phyloP scores from a whole-genome alignment of 2,329 filamentous ascomycete species.

The Fusarium zealandicum region DNA sequence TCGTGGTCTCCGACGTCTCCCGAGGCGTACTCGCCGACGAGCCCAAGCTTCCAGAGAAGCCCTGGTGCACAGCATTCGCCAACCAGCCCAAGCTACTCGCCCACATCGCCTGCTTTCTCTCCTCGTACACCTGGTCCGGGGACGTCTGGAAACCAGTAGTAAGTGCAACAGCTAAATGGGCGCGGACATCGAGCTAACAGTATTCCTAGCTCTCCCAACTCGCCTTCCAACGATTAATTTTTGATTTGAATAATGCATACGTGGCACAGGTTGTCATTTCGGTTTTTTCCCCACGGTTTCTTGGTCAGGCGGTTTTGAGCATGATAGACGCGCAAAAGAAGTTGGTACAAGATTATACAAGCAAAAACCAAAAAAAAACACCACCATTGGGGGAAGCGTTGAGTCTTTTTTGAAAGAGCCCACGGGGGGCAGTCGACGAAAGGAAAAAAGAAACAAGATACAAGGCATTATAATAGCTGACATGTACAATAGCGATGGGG shows the following conservation, averaged over 20 bases:
- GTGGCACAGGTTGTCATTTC: conserved; percentile 45
- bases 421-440: conserved; percentile 11
- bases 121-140: conserved; percentile 55
- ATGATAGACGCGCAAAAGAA: conserved; percentile 43
- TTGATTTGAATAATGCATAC: conserved; percentile 46
- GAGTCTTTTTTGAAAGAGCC: conserved; percentile 10
- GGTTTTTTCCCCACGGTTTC: conserved; percentile 37
- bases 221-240: conserved; percentile 51
- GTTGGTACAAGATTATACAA: conserved; percentile 16
- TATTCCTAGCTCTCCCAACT: conserved; percentile 52
- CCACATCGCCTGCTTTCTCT: conserved; percentile 60
- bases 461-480: conserved; percentile 40
- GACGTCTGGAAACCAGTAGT: conserved; percentile 54
- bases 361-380: conserved; percentile 21
- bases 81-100: conserved; percentile 76
- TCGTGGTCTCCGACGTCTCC: conserved; percentile 80
- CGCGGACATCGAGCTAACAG: conserved; percentile 37
- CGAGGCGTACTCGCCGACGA: conserved; percentile 68
- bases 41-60: conserved; percentile 64
- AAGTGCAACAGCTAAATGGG: conserved; percentile 23
- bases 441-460: conserved; percentile 8
- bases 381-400: conserved; percentile 7
- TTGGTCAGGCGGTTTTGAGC: conserved; percentile 30
- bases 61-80: conserved; percentile 65
- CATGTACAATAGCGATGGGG: conserved; percentile 39